Evolutionary conservation across 345 rosid species (phyloP).

Genomic region (Salix exigua): DNA sequence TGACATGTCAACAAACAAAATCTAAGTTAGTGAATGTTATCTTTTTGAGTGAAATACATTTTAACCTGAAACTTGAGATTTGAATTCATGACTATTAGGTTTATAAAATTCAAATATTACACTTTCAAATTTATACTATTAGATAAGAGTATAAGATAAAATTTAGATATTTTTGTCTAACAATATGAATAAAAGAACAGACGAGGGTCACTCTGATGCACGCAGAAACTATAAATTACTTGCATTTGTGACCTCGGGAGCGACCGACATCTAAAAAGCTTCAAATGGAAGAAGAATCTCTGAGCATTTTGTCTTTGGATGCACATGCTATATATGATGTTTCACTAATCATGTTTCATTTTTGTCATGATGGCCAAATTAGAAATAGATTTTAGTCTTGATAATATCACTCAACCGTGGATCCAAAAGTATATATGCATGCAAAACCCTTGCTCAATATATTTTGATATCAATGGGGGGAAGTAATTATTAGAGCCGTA

Average conservation of each 20-base stretch:
- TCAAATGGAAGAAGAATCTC: slow-evolving; percentile 5
- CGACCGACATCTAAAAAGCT: neutral
- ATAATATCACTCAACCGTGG: neutral
- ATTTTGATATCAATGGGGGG: neutral
- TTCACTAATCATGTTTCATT: neutral
- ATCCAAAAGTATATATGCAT: neutral
- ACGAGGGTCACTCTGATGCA: neutral
- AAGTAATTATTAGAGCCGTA: neutral
- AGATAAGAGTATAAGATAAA: no score
- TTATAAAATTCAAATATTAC: no score
- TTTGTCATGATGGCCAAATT: neutral
- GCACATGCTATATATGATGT: neutral
- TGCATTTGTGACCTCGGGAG: neutral
- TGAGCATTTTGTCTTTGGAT: neutral
- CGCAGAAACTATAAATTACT: neutral
- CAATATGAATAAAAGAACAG: neutral
- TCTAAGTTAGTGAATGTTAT: no score
- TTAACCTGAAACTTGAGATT: no score
- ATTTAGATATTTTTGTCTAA: no score
- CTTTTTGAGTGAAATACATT: no score
- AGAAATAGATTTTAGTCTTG: no score
- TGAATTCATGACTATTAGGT: no score
- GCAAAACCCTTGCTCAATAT: neutral
- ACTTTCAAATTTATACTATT: no score
- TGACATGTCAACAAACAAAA: no score